Evolutionary conservation across 768 basidiomycete genomes (phyloP).

Genomic region (Agaricus blazei): DNA sequence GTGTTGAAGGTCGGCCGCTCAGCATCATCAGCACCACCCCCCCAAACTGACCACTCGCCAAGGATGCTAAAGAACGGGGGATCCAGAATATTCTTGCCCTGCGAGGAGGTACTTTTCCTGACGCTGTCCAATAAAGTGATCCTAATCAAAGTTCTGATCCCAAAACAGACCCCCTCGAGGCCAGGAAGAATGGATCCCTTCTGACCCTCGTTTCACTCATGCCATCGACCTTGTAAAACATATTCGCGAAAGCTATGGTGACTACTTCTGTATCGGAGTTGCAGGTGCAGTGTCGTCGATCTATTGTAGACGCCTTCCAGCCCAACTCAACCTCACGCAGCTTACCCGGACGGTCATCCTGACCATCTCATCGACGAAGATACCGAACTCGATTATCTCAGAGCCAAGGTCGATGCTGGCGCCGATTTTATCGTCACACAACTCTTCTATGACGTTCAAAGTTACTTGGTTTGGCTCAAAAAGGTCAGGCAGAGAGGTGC

Average conservation of each 20-base stretch:
- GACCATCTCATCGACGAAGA: conserved; percentile 57
- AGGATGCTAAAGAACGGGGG: conserved; percentile 77
- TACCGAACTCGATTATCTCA: conserved; percentile 62
- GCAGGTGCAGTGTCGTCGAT: conserved; percentile 51
- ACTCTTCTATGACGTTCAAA: conserved; percentile 93
- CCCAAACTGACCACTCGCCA: neutral
- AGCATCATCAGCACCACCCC: neutral
- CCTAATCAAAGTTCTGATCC: neutral
- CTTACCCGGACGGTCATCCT: conserved; percentile 87
- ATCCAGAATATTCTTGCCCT: conserved; percentile 90
- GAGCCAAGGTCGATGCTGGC: conserved; percentile 88
- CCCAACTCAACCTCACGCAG: conserved; percentile 32
- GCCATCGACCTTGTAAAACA: conserved; percentile 89
- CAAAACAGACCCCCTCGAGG: conserved; percentile 84
- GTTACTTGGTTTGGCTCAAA: conserved; percentile 75
- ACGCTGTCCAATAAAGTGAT: neutral
- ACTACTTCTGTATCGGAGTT: conserved; percentile 91
- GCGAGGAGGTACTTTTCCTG: conserved; percentile 65
- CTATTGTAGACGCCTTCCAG: neutral
- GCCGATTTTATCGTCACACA: conserved; percentile 97
- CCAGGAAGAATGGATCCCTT: conserved; percentile 88
- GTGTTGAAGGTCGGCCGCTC: conserved; percentile 63
- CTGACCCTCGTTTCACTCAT: conserved; percentile 78
- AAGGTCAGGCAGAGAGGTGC: conserved; percentile 70
- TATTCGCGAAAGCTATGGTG: conserved; percentile 55